phyloP scores from a whole-genome alignment of 257 asterid genomes.

The Prunella vulgaris region DNA sequence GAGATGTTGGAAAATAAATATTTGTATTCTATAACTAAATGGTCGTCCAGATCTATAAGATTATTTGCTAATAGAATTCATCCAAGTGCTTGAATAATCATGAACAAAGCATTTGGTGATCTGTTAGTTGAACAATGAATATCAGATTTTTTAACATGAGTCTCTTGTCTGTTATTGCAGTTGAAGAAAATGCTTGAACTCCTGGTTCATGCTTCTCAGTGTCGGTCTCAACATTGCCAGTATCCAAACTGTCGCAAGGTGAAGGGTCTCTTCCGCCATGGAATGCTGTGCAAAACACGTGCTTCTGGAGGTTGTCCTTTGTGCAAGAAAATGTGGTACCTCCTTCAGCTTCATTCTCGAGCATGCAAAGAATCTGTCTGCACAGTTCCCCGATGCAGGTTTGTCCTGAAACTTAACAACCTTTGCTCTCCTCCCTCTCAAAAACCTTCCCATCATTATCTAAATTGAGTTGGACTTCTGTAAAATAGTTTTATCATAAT shows the following conservation, averaged over 20 bases:
- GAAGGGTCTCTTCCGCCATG: conserved; percentile 98
- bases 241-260: conserved; percentile 94
- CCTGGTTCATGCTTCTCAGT: conserved; percentile 93
- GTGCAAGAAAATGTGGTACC: conserved; percentile 99
- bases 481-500: too few species aligned
- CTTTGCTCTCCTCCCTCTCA: background rate
- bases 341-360: conserved; percentile 96
- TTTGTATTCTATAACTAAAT: too few species aligned
- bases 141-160: conserved; percentile 15
- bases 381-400: conserved; percentile 99
- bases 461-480: too few species aligned
- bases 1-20: background rate
- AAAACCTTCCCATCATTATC: too few species aligned
- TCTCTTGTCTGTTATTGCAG: conserved; percentile 45
- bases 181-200: conserved; percentile 96
- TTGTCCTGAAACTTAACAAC: conserved; percentile 11
- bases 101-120: background rate
- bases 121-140: background rate
- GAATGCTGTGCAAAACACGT: conserved; percentile 74
- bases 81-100: background rate
- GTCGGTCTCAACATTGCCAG: conserved; percentile 69
- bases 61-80: too few species aligned
- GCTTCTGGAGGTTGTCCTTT: conserved; percentile 89
- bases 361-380: conserved; percentile 92
- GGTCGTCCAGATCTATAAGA: too few species aligned